Conservation (phyloP, 2,329 filamentous ascomycete genomes). For the Aspergillus udagawae region DNA sequence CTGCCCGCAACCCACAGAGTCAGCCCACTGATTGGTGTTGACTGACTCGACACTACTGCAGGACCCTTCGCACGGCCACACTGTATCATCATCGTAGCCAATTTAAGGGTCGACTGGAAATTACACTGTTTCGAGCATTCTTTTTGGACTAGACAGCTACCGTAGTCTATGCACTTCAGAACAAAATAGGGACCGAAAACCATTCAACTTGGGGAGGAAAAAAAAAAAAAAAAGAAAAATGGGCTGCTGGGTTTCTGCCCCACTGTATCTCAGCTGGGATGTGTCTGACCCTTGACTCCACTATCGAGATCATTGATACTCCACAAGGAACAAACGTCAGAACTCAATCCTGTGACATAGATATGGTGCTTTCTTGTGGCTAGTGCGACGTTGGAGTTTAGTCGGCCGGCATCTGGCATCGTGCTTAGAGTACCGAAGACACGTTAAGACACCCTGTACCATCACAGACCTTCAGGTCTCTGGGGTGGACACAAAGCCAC, state of each 20-base stretch:
- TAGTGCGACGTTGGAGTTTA: neutral
- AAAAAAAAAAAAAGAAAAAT: neutral
- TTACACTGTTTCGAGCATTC: neutral
- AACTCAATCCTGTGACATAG: neutral
- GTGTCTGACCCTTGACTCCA: neutral
- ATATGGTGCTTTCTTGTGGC: neutral
- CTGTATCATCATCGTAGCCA: too few relatives aligned
- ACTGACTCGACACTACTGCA: neutral
- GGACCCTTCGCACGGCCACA: neutral
- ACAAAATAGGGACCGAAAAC: neutral
- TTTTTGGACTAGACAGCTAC: neutral
- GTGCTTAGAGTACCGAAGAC: neutral
- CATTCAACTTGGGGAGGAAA: neutral
- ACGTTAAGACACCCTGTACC: too few relatives aligned
- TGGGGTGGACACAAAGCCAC: neutral
- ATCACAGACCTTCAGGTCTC: too few relatives aligned
- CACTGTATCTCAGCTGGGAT: constrained; percentile 1
- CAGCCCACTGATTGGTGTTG: neutral
- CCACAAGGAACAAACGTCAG: neutral
- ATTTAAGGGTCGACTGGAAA: too few relatives aligned
- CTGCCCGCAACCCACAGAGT: neutral
- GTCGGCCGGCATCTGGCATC: too few relatives aligned
- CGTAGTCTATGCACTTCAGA: neutral
- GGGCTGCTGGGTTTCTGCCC: neutral
- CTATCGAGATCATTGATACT: neutral